Evolutionary conservation across 1,139 yeast species (phyloP), one percentile per base, ranked within the genome.

Genomic region (Meyerozyma carpophila): DNA sequence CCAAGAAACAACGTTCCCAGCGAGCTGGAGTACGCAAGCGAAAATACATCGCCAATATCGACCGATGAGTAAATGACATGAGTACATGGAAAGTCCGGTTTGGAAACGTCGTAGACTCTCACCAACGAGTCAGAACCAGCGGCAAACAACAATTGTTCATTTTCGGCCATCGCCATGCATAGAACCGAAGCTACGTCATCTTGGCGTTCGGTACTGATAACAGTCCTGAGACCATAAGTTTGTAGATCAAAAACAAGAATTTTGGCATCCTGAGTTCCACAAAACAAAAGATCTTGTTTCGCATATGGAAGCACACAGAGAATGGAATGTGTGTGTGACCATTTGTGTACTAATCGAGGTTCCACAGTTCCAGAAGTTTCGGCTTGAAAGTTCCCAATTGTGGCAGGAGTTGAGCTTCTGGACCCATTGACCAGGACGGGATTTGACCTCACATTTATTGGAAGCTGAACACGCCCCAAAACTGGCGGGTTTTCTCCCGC

Each of bases 231-330:
- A 40, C 81, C 80, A 58, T 77, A 91, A 1, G 84, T 80, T n/a
- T 64, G 63, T 47, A 86, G 67, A 55, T 88, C 91, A 56, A 77
- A 83, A 1, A 88, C 82, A 36, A 88, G 63, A 41, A 93, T 84
- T 53, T 79, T 79, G n/a, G 95, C 87, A 54, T 85, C 87, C 55
- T 91, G 96, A 1, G 97, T 88, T n/a, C 98, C 98, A 46, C 96
- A 94, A 59, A 86, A 86, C 14, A 93, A 56, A 37, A 82, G 65
- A 37, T 77, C 70, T 45, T 75, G 75, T 27, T 63, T 62, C 0
- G 86, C 84, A 27, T 84, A 81, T 8, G 86, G 77, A 6, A 85
- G 81, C 25, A 88, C 79, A 41, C 95, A 84, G n/a, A 93, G 74
- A 24, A 91, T 84, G 1, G 95, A 83, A 52, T 79, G 82, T 3